Conservation (phyloP, 2,329 filamentous ascomycete genomes). For the Sphaerulina vaccinii region DNA sequence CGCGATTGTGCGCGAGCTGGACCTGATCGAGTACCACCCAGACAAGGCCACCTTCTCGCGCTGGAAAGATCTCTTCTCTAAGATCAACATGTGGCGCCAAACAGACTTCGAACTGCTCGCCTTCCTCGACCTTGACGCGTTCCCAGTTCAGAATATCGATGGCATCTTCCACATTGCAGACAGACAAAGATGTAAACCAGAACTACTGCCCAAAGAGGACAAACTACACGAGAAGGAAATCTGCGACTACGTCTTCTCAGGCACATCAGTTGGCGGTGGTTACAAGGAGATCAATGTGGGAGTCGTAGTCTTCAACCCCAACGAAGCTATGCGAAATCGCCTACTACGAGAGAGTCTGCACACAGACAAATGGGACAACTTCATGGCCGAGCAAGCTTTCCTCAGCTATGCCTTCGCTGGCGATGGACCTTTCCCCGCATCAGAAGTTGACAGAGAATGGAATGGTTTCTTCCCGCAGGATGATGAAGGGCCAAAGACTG, state of each 20-base stretch:
- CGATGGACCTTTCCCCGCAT: conserved; percentile 22
- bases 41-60: conserved; percentile 18
- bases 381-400: conserved; percentile 27
- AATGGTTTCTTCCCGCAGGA: conserved; percentile 25
- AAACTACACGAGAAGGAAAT: conserved; percentile 15
- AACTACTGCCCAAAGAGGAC: conserved; percentile 27
- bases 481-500: conserved; percentile 17
- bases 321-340: conserved; percentile 24
- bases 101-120: conserved; percentile 85
- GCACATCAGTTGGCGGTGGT: conserved; percentile 14
- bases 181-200: conserved; percentile 17
- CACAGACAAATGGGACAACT: conserved; percentile 23
- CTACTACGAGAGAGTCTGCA: conserved; percentile 19
- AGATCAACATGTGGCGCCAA: conserved; percentile 89
- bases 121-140: conserved; percentile 81
- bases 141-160: conserved; percentile 27
- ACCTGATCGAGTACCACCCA: conserved; percentile 22
- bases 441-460: conserved; percentile 21
- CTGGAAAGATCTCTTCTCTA: conserved; percentile 64
- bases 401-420: conserved; percentile 20
- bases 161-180: conserved; percentile 24
- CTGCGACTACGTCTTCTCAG: conserved; percentile 25
- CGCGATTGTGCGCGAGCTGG: conserved; percentile 25
- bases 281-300: conserved; percentile 26
- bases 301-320: conserved; percentile 25